Evolutionary conservation across 768 basidiomycete species (phyloP), one percentile per base, ranked within the genome.

Genomic region (Kwoniella europaea): DNA sequence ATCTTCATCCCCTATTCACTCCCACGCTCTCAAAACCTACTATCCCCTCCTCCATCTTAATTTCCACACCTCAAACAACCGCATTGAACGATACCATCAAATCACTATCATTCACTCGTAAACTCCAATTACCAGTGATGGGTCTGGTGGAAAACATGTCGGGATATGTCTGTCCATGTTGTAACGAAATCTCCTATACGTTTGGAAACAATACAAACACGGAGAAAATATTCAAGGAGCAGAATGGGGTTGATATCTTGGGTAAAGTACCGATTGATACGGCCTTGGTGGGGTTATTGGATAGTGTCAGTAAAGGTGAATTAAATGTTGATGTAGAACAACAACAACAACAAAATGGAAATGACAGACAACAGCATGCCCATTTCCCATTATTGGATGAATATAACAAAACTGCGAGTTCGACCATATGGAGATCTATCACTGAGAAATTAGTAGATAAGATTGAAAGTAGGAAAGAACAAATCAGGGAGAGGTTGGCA

Each of bases 71-170:
- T 13, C 97, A 99, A 85, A 94, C 94, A 18, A 93, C 98, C 44
- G 94, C 97, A 0, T 87, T 98, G 62, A 90, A 92, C 84, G 97
- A 98, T 84, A 92, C 91, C 58, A 90, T 94, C 86, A 98, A 98
- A 85, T 97, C 94, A 75, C 88, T 98, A 69, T 95, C 94, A 52
- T 99, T 99, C 85, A 92, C 95, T 15, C 91, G 91, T 18, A 88
- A 92, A 10, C 91, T 94, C 74, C 88, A 88, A 62, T 86, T 98
- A 13, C 94, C 91, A 15, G 90, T 99, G 44, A 85, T 96, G 67
- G 97, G 97, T 10, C 83, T 99, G 61, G 90, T 99, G 76, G 97
- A 98, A 82, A 99, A 98, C 85, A 98, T 98, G 97, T 92, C 93
- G 74, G 97, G 97, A 61, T 98, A 97, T 84, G 92, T 91, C 20